Conservation (phyloP, 768 basidiomycete species). For the Boletus reticulatus region DNA sequence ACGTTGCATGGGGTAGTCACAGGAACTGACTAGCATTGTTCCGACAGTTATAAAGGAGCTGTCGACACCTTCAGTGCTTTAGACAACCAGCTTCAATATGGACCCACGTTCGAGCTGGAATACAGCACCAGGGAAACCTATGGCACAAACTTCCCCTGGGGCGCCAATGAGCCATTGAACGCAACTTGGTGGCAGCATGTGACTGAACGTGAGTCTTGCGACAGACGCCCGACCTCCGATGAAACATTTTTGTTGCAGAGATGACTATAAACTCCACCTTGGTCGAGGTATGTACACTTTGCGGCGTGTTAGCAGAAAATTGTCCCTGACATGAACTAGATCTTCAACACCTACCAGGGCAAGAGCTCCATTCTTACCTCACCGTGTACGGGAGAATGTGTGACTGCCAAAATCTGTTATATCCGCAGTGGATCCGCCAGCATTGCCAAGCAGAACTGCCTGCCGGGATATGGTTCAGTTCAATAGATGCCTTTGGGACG, state of each 20-base stretch:
- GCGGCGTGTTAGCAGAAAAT: neutral
- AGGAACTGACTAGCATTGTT: neutral
- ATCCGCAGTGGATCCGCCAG: conserved; percentile 71
- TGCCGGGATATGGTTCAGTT: conserved; percentile 62
- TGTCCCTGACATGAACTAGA: conserved; percentile 34
- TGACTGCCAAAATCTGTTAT: conserved; percentile 71
- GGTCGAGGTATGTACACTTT: conserved; percentile 46
- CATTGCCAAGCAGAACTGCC: conserved; percentile 60
- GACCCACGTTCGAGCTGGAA: conserved; percentile 61
- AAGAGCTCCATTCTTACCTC: conserved; percentile 57
- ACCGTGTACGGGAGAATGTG: conserved; percentile 60
- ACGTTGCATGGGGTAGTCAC: neutral
- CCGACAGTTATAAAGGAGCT: conserved; percentile 58
- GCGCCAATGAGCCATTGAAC: conserved; percentile 63
- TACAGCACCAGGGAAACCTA: conserved; percentile 72
- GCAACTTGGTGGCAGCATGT: conserved; percentile 84
- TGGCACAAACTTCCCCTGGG: conserved; percentile 57
- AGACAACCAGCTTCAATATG: conserved; percentile 52
- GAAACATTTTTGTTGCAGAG: conserved; percentile 33
- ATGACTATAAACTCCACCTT: conserved; percentile 58
- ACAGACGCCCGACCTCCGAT: neutral
- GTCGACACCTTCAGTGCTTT: conserved; percentile 58
- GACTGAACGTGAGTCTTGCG: conserved; percentile 58
- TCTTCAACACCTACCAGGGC: conserved; percentile 70
- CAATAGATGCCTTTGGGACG: conserved; percentile 31